These are phyloP conservation scores for Jasminum sambac DNA, from an alignment of 257 asterid genomes.

Conservation along the genomic window DNA sequence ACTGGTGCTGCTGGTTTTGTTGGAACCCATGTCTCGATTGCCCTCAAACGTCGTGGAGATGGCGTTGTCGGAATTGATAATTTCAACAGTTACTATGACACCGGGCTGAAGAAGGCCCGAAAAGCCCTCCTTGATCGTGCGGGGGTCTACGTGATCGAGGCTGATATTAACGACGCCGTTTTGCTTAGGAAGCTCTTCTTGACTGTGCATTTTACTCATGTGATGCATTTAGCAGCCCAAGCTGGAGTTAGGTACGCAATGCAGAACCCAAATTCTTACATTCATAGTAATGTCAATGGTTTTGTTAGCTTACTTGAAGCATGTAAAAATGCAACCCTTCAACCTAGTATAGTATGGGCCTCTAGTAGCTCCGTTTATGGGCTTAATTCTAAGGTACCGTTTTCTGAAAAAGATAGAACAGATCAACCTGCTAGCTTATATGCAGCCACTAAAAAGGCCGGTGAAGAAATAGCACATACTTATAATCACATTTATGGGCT, in stretches of 20 bases:
- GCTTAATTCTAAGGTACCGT: constrained; percentile 76
- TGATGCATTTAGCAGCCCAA: constrained; percentile 87
- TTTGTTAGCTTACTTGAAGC: constrained; percentile 67
- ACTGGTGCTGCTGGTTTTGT: constrained; percentile 90
- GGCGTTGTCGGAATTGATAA: constrained; percentile 83
- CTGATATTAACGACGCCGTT: constrained; percentile 57
- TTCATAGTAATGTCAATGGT: constrained; percentile 69
- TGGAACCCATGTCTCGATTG: constrained; percentile 64
- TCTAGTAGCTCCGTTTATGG: constrained; percentile 87
- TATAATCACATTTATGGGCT: constrained; percentile 81
- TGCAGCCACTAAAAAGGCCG: constrained; percentile 89
- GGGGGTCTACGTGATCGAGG: constrained; percentile 57
- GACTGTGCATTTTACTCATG: constrained; percentile 61
- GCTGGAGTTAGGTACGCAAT: constrained; percentile 87
- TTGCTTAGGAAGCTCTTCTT: constrained; percentile 53
- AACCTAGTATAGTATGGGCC: constrained; percentile 78
- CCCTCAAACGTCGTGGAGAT: constrained; percentile 65
- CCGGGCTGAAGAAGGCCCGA: constrained; percentile 77
- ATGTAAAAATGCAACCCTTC: constrained; percentile 60
- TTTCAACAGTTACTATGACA: constrained; percentile 66
- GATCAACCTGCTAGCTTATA: constrained; percentile 84
- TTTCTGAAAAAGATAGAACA: constrained; percentile 69
- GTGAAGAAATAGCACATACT: constrained; percentile 79
- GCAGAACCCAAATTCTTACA: constrained; percentile 68
- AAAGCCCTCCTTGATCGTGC: constrained; percentile 48